These are phyloP conservation scores for Gonium pectorale DNA, from an alignment of 139 green algal species.

Conservation along the genomic window DNA sequence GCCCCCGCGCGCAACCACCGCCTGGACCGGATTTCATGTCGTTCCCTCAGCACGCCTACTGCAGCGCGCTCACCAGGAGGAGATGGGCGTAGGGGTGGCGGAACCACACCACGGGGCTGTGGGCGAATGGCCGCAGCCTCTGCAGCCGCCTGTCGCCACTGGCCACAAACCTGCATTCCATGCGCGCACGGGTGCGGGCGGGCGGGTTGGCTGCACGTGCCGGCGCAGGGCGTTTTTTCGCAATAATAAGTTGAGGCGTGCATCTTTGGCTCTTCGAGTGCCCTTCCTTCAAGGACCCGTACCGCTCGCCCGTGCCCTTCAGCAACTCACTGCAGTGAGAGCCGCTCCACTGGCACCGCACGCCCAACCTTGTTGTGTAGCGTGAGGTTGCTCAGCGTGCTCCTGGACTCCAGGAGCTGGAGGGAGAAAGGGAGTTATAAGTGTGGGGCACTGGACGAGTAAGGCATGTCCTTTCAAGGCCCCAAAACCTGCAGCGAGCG, in stretches of 20 bases:
- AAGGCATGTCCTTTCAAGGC: too few relatives aligned
- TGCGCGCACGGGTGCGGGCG: too few relatives aligned
- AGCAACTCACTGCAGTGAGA: slow-evolving; percentile 75
- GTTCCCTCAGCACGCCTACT: too few relatives aligned
- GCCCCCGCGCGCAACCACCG: too few relatives aligned
- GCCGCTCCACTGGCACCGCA: slow-evolving; percentile 46
- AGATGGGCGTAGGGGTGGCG: slow-evolving; percentile 79
- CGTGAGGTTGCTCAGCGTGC: slow-evolving; percentile 70
- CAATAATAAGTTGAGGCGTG: too few relatives aligned
- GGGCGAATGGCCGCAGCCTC: slow-evolving; percentile 67
- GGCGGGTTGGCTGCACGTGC: too few relatives aligned
- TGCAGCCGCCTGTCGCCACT: slow-evolving; percentile 64
- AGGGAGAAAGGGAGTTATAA: not conserved
- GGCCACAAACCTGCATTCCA: slow-evolving; percentile 79
- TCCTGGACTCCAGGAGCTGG: slow-evolving; percentile 73
- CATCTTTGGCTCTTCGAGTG: too few relatives aligned
- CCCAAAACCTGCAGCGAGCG: too few relatives aligned
- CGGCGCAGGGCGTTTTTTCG: too few relatives aligned
- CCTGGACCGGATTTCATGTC: too few relatives aligned
- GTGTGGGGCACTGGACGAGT: not conserved
- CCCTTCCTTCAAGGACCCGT: too few relatives aligned
- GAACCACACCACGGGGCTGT: slow-evolving; percentile 84
- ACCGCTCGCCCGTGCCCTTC: too few relatives aligned
- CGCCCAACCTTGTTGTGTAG: slow-evolving; percentile 78
- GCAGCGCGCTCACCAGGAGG: slow-evolving; percentile 77